phyloP scores from a whole-genome alignment of 495 filamentous ascomycete species.

The Talaromyces trachyspermus region DNA sequence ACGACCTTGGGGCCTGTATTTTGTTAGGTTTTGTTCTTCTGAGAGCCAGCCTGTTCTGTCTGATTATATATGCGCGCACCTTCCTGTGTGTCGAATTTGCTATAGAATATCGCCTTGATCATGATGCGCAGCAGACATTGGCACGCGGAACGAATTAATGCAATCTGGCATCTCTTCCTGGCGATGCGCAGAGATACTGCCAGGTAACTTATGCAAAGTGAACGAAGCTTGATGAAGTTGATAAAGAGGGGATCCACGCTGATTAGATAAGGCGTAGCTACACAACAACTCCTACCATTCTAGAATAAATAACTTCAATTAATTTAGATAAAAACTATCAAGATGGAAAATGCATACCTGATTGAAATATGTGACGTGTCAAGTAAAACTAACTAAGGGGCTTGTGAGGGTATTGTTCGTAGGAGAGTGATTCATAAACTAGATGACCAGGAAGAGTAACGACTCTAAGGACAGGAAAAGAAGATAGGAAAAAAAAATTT shows the following conservation, averaged over 20 bases:
- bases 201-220: no score
- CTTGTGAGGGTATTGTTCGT: neutral
- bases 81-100: conserved; percentile 83
- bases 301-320: no score
- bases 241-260: no score
- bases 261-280: no score
- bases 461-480: no score
- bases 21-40: neutral
- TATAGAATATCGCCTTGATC: conserved; percentile 96
- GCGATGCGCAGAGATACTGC: neutral
- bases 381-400: neutral
- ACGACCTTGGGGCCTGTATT: conserved; percentile 62
- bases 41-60: neutral
- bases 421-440: neutral
- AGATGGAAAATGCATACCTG: neutral
- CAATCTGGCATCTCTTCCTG: neutral
- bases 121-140: conserved; percentile 17
- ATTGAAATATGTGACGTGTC: neutral
- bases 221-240: no score
- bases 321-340: no score
- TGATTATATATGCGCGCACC: conserved; percentile 40
- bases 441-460: neutral
- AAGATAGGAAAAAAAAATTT: conserved; percentile 5
- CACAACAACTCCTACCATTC: no score
- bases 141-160: neutral